Evolutionary conservation across 2,329 filamentous ascomycete genomes (phyloP).

Genomic region (Clonostachys rhizophaga): DNA sequence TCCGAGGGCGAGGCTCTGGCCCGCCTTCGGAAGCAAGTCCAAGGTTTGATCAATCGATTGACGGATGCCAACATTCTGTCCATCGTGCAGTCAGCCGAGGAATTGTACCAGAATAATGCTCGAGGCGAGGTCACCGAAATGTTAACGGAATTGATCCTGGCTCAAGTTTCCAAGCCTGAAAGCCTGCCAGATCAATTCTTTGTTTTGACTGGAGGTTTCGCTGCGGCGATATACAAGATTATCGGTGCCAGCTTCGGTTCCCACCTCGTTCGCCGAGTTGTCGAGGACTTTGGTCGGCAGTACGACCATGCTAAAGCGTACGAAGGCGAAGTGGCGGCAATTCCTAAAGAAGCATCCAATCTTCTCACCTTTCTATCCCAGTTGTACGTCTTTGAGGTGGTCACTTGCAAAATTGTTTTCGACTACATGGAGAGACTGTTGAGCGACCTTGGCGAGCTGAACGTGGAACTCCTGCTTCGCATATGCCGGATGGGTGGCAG

Average conservation of each 20-base stretch:
- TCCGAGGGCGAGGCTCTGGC: slow-evolving; percentile 63
- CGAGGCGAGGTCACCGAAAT: slow-evolving; percentile 84
- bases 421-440: slow-evolving; percentile 84
- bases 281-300: slow-evolving; percentile 67
- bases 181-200: slow-evolving; percentile 83
- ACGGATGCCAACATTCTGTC: slow-evolving; percentile 87
- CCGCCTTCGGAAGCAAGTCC: slow-evolving; percentile 72
- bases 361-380: slow-evolving; percentile 78
- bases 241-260: slow-evolving; percentile 88
- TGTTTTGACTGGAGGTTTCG: slow-evolving; percentile 85
- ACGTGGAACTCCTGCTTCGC: slow-evolving; percentile 82
- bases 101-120: slow-evolving; percentile 77
- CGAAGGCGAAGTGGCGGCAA: slow-evolving; percentile 29
- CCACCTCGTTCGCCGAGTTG: slow-evolving; percentile 73
- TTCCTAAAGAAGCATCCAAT: slow-evolving; percentile 51
- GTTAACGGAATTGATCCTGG: slow-evolving; percentile 71
- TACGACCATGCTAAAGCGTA: slow-evolving; percentile 43
- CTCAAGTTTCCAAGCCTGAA: slow-evolving; percentile 75
- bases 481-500: slow-evolving; percentile 79
- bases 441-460: slow-evolving; percentile 70
- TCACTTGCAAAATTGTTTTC: slow-evolving; percentile 79
- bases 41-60: slow-evolving; percentile 87
- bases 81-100: slow-evolving; percentile 77
- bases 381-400: slow-evolving; percentile 87
- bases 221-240: slow-evolving; percentile 81